Percentiles rank a stretch among this genome's conserved stretches.
These are phyloP conservation scores for Lachancea waltii DNA, from an alignment of 805 yeast species.

Conservation along the genomic window DNA sequence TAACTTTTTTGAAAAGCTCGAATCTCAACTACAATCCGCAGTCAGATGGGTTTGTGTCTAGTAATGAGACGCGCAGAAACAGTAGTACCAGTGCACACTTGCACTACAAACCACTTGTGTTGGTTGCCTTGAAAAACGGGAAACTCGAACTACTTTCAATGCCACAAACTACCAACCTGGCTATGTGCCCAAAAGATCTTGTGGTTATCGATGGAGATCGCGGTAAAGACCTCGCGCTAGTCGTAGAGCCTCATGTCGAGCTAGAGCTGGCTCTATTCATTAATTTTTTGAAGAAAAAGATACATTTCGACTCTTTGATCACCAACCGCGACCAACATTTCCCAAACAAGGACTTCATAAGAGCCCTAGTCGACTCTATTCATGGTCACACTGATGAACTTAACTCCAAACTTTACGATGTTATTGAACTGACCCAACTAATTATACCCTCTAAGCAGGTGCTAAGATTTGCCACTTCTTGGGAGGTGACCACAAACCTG, in stretches of 20 bases:
- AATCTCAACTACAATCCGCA: slow-evolving; percentile 40
- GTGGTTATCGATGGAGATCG: slow-evolving; percentile 80
- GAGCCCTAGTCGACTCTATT: slow-evolving; percentile 23
- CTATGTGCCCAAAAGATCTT: slow-evolving; percentile 53
- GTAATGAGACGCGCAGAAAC: slow-evolving; percentile 19
- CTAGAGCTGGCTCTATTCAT: slow-evolving; percentile 63
- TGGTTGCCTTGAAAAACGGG: slow-evolving; percentile 56
- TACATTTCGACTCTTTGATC: slow-evolving; percentile 41
- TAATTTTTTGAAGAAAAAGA: slow-evolving; percentile 67
- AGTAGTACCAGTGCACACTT: slow-evolving; percentile 24
- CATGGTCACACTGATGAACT: slow-evolving; percentile 21
- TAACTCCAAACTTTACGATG: slow-evolving; percentile 34
- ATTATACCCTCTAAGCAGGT: slow-evolving; percentile 76
- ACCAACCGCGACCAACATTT: slow-evolving; percentile 29
- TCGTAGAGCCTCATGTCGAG: slow-evolving; percentile 57
- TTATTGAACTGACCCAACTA: slow-evolving; percentile 40
- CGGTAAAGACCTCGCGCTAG: slow-evolving; percentile 72
- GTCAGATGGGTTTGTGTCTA: slow-evolving; percentile 30
- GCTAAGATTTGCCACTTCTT: slow-evolving; percentile 66
- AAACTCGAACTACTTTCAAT: slow-evolving; percentile 64
- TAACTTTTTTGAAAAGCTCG: slow-evolving; percentile 38
- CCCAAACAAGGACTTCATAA: slow-evolving; percentile 24
- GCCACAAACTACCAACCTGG: slow-evolving; percentile 57
- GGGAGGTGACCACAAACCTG: slow-evolving; percentile 53
- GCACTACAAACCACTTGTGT: slow-evolving; percentile 33